Evolutionary conservation across 768 basidiomycete genomes (phyloP), one percentile per base, ranked within the genome.

Genomic region (Gymnopilus junonius): DNA sequence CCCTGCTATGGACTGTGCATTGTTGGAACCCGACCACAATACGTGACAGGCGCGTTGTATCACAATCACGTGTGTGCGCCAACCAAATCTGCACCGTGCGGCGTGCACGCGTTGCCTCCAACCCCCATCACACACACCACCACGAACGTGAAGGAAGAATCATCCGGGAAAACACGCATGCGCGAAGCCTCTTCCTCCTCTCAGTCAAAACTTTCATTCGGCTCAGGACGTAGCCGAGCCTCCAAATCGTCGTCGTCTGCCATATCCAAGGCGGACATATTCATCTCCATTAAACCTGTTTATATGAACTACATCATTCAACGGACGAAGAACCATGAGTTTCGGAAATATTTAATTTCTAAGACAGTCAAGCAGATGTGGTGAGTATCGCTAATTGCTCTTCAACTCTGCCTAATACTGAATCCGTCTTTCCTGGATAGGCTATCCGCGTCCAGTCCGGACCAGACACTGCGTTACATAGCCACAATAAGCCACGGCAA

Each of bases 221-320:
- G 51, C 51, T 53, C 51, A 53, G 21, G 29, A 29, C 5, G 29
- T 29, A 31, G 29, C 32, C 51, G 51, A 31, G n/a, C 51, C 7
- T 53, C 51, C 34, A 53, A 53, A 17, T 31, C 23, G 11, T 42
- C 37, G 17, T 42, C 55, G 25, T 43, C 55, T 40, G n/a, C 37
- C 21, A 40, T 23, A 17, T 27, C 39, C 23, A 57, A 57, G 29
- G 21, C 39, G 1, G 55, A 57, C 55, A 57, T 57, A 23, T 25
- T 57, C 37, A 57, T 57, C 37, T 57, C 55, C 37, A 57, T 57
- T 31, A 57, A 57, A 31, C 55, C 55, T 39, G 27, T 57, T 29
- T 40, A 25, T 29, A 57, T 57, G 55, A 31, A 57, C 40, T n/a
- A 40, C 23, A 57, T 57, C 15, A 39, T 57, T 31, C 27, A 42